These are phyloP conservation scores for Tylopilus sp. DNA, from an alignment of 1,284 basidiomycete genomes.

Conservation along the genomic window DNA sequence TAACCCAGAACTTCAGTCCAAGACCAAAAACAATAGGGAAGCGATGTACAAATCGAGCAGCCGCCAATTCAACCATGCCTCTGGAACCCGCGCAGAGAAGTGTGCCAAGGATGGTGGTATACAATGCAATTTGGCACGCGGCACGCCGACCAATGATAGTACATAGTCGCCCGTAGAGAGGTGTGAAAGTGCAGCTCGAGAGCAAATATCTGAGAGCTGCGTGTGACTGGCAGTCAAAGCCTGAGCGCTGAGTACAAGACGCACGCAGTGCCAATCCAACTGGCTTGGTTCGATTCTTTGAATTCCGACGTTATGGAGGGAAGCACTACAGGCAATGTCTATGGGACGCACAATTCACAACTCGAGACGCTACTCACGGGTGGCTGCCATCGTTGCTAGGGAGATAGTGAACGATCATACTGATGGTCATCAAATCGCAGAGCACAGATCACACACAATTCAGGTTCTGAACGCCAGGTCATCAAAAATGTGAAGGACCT, in stretches of 20 bases:
- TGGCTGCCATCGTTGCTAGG: slow-evolving; percentile 38
- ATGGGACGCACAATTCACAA: background rate
- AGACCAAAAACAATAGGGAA: background rate
- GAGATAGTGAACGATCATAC: background rate
- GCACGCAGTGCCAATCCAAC: slow-evolving; percentile 31
- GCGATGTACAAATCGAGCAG: slow-evolving; percentile 26
- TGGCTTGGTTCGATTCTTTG: slow-evolving; percentile 31
- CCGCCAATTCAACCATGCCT: slow-evolving; percentile 16
- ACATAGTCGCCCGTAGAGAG: slow-evolving; percentile 29
- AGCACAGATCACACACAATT: slow-evolving; percentile 23
- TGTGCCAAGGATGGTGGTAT: slow-evolving; percentile 20
- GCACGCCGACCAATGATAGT: slow-evolving; percentile 22
- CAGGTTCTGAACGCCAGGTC: slow-evolving; percentile 19
- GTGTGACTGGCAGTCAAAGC: background rate
- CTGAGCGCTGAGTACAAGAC: background rate
- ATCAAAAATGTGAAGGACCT: background rate
- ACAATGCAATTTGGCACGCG: slow-evolving; percentile 25
- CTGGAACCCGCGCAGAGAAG: slow-evolving; percentile 25
- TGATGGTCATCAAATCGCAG: background rate
- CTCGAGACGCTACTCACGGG: slow-evolving; percentile 11
- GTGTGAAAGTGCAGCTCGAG: slow-evolving; percentile 30
- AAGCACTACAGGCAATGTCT: slow-evolving; percentile 13
- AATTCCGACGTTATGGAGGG: slow-evolving; percentile 33
- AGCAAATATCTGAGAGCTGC: slow-evolving; percentile 21
- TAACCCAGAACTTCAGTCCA: background rate